Conservation (phyloP, 1,139 yeast species). For the Protomyces macrosporus region DNA sequence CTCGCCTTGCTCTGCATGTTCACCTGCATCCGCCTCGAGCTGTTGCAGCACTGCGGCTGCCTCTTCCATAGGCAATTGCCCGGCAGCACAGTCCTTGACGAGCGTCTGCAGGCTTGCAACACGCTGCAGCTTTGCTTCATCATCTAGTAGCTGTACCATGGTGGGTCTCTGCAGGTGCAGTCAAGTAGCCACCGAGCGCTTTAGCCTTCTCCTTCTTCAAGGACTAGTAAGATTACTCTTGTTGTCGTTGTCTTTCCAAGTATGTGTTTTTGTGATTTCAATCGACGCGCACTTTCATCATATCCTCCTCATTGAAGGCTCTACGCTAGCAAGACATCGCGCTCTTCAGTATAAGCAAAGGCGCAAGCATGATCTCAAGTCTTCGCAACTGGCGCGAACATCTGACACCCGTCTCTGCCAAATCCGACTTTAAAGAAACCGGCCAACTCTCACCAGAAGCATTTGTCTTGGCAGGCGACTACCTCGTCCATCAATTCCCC, state of each 20-base stretch:
- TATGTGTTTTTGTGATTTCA: too few species aligned
- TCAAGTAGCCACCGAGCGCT: background rate
- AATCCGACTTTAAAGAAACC: conserved; percentile 71
- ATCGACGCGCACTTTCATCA: too few species aligned
- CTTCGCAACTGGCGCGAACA: conserved; percentile 61
- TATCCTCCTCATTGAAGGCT: too few species aligned
- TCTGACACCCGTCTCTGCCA: conserved; percentile 80
- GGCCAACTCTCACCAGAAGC: conserved; percentile 95
- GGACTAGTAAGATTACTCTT: too few species aligned
- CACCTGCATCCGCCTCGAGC: background rate
- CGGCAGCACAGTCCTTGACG: background rate
- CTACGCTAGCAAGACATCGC: too few species aligned
- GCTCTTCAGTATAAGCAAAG: background rate
- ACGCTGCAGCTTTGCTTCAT: background rate
- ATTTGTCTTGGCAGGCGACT: conserved; percentile 89
- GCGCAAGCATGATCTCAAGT: conserved; percentile 12
- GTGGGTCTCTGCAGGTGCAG: background rate
- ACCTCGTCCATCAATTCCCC: conserved; percentile 81
- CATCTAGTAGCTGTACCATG: background rate
- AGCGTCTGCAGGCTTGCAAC: background rate
- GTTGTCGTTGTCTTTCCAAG: too few species aligned
- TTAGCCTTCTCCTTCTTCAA: background rate
- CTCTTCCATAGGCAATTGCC: background rate
- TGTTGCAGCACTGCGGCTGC: background rate
- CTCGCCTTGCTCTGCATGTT: background rate